Base-by-base conservation (phyloP, 2,329 filamentous ascomycete genomes). In the Elsinoe arachidis region DNA sequence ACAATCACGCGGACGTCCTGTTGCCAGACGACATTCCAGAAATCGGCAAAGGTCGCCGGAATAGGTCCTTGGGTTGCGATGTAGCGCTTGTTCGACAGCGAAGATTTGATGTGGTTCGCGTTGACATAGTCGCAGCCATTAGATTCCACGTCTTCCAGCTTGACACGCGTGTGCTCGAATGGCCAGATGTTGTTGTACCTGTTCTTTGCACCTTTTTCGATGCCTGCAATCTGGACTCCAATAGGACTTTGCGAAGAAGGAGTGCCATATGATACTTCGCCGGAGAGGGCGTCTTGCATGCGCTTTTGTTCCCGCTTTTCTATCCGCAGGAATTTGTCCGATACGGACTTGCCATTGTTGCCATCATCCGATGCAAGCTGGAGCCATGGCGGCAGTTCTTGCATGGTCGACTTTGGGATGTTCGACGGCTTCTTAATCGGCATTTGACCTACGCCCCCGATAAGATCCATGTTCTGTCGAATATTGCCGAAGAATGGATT, bases 1-100 rank as follows among this genome's bases (percentile, higher is more conserved):
- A 97, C 91, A 61, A 99, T 86, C 23, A 97, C 88, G 54, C 92
- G 86, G 2, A 95, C 86, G 68, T 97, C 91, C 71, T 97, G 88
- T 68, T 97, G 91, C 93, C 93, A 99, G 30, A 97, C 80, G 10
- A 96, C 87, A 60, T 90, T 92, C 93, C 93, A 99, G 68, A 99
- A 99, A 70, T 99, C 93, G 70, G 88, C 85, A 67, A 95, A 96
- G 0, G 93, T 99, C 52, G 88, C 85, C 17, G 93, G 93, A 37
- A 97, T 81, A 9, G 93, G 93, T 0, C 90, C 93, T 71, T 99
- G 93, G 11, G 90, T 92, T 51, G 92, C 92, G 71, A 99, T 97
- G 68, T 99, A 99, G 41, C 84, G 82, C 76, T 95, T 96, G 69
- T 95, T 86, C 62, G 88, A 95, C 63, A 86, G 81, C 26, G 84